These are phyloP conservation scores for Acer saccharum DNA, from an alignment of 345 rosid genomes.

Conservation along the genomic window DNA sequence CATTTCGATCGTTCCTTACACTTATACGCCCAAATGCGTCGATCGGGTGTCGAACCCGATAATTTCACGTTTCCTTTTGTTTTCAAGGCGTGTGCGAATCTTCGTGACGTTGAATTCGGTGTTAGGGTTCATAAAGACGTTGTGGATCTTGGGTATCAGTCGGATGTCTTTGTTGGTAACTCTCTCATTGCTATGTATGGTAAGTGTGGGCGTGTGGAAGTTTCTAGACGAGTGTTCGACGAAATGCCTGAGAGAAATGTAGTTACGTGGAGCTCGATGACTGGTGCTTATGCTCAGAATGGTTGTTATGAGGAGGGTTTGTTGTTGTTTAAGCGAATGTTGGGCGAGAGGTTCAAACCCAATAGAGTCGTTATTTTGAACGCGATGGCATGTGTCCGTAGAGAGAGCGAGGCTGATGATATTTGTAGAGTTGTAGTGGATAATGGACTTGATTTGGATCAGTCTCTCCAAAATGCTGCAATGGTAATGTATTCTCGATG, in stretches of 20 bases:
- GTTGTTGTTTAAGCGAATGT: constrained; percentile 35
- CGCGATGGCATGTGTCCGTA: constrained; percentile 28
- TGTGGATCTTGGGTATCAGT: constrained; percentile 29
- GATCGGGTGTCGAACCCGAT: constrained; percentile 32
- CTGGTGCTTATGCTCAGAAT: constrained; percentile 27
- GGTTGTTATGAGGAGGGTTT: constrained; percentile 27
- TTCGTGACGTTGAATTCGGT: constrained; percentile 24
- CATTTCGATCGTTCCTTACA: constrained; percentile 20
- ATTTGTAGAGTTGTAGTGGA: constrained; percentile 26
- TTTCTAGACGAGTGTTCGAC: constrained; percentile 33
- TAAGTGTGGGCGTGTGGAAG: constrained; percentile 22
- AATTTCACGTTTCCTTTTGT: constrained; percentile 43
- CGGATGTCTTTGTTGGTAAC: constrained; percentile 34
- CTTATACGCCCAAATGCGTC: constrained; percentile 36
- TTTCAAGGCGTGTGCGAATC: constrained; percentile 42
- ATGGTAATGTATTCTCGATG: constrained; percentile 28
- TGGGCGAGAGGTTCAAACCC: constrained; percentile 24
- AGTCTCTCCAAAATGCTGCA: constrained; percentile 26
- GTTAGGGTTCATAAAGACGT: constrained; percentile 33
- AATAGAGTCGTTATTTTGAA: constrained; percentile 33
- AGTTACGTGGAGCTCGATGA: constrained; percentile 38
- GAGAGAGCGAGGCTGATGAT: constrained; percentile 24
- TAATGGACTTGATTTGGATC: constrained; percentile 29
- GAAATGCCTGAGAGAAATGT: constrained; percentile 35
- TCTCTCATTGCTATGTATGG: constrained; percentile 50